Base-by-base conservation (phyloP, 2,329 filamentous ascomycete genomes). In the Ophiostoma sp. region DNA sequence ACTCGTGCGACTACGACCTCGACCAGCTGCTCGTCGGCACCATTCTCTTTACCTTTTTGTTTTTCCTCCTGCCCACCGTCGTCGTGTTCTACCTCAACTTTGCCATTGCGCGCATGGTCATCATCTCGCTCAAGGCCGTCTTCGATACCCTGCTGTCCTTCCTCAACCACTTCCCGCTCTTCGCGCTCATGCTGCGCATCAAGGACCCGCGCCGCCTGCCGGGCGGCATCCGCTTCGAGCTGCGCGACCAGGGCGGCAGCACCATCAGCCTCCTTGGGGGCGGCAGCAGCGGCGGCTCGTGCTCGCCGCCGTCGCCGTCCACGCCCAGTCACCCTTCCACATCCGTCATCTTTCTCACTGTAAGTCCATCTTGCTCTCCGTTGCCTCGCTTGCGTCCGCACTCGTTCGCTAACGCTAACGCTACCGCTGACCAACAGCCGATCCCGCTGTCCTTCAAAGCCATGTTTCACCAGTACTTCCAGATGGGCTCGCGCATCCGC, bases 391-490 rank as follows among this genome's bases (percentile, higher is more conserved):
- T 52, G n/a, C n/a, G 5, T 52, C n/a, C n/a, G n/a, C n/a, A 7
- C 49, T 52, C 49, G n/a, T 9, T 38, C 4, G 36, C 55, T 9
- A 18, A n/a, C n/a, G n/a, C n/a, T n/a, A 8, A 2, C 27, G 27
- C 60, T 67, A 11, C 60, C 65, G 18, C 49, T 55, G 27, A 55
- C 49, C n/a, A 27, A 3, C 73, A 95, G 89, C 94, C 94, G 3
- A 90, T 97, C 6, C 94, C 95, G 2, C 85, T 99, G 6, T 88
- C 91, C 3, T 91, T 98, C 73, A 86, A 89, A n/a, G 91, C 91
- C 74, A 98, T 98, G 87, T 98, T 99, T 78, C 87, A 96, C 70
- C 93, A 98, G 75, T 99, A 99, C 79, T 97, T 96, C 76, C 93
- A 97, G 77, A 92, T 99, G 74, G 93, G 90, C 41, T 87, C 91